These are phyloP conservation scores for Parathielavia appendiculata DNA, from an alignment of 495 filamentous ascomycete genomes.

Conservation along the genomic window DNA sequence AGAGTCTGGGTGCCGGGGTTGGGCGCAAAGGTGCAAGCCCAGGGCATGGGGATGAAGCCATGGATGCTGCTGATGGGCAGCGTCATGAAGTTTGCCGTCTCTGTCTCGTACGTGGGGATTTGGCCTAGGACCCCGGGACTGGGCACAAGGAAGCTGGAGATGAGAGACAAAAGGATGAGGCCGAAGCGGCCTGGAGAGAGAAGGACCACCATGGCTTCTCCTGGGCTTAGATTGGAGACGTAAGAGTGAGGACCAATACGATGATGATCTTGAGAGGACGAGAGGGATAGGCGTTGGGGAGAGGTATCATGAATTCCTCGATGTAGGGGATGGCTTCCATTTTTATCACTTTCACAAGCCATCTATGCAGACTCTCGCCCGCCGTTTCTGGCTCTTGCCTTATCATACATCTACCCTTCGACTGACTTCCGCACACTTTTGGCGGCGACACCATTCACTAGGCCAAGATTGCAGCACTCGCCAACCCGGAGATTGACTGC, in stretches of 20 bases:
- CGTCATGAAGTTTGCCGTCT: neutral
- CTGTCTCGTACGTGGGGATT: neutral
- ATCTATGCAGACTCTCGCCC: neutral
- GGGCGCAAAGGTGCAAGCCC: neutral
- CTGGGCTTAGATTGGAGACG: neutral
- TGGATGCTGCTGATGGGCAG: neutral
- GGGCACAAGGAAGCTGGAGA: neutral
- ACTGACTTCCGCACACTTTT: neutral
- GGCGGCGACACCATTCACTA: neutral
- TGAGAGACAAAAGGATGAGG: neutral
- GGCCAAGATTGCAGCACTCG: neutral
- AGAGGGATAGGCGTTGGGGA: neutral
- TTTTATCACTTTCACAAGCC: neutral
- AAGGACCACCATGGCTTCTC: neutral
- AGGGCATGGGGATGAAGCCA: neutral
- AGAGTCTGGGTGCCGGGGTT: neutral
- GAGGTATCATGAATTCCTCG: too few relatives aligned
- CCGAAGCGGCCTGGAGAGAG: neutral
- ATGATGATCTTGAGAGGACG: neutral
- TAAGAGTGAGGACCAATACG: too few relatives aligned
- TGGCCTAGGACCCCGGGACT: neutral
- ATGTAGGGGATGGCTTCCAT: neutral
- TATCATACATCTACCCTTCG: neutral
- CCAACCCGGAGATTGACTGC: neutral
- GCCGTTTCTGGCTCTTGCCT: neutral